Base-by-base conservation (phyloP, 192 early-diverging fungal species). In the Linnemannia exigua region DNA sequence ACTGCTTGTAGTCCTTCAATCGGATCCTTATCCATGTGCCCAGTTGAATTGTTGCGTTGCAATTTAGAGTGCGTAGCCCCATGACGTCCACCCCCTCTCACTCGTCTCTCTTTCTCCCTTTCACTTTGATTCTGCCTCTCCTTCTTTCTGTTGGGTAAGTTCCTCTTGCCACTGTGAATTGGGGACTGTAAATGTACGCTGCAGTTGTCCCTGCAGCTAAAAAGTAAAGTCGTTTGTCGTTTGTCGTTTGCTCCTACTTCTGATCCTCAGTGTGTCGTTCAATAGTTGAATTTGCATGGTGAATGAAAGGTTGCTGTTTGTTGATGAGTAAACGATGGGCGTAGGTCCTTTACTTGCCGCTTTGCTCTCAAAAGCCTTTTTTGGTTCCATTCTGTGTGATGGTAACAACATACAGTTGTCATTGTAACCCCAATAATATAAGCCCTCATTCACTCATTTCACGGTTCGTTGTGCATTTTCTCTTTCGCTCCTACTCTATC, bases 21-120 rank as follows among this genome's bases (percentile, higher is more conserved):
- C 58, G 28, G 58, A 15, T 61, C 58, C 28, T 63, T 63, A 63
- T 63, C 58, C 58, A 63, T 61, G 58, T 63, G 58, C 31, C 28
- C 25, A 63, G 58, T 31, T 1, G 58, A 15, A n/a, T 63, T 31
- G 28, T 63, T 63, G 54, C 31, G 31, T n/a, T 63, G 31, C 58
- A 63, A 63, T 63, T 63, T 63, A 63, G 58, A 63, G 58, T 63
- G 58, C 58, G 58, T 63, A 63, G 58, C 58, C 58, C 58, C 58
- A 63, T 63, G 58, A 63, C 68, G 33, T 70, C 7, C 36, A 70
- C 68, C 19, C 35, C 46, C 47, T 72, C 37, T 48, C 38, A 15
- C 44, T 25, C 14, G n/a, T 36, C 19, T 20, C 8, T 38, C 6
- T 47, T 16, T 50, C 28, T 4, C 41, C 22, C 14, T 50, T 31